These are phyloP conservation scores for Pseudocercospora fijiensis DNA, from an alignment of 2,329 filamentous ascomycete species.

Conservation along the genomic window DNA sequence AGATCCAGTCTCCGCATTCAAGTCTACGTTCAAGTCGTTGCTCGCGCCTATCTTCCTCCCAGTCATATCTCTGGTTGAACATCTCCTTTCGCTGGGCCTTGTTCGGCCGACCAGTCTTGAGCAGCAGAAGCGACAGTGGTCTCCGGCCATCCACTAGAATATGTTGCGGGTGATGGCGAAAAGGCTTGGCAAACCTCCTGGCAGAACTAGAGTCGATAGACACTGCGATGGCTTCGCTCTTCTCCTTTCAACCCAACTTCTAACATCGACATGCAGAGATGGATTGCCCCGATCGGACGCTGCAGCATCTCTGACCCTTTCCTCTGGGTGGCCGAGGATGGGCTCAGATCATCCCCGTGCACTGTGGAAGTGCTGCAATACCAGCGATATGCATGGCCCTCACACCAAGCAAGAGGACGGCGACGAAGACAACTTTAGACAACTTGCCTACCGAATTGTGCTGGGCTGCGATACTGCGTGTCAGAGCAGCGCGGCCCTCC, in stretches of 20 bases:
- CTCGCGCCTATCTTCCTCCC: slow-evolving; percentile 12
- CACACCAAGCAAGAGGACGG: not conserved
- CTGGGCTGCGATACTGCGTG: not conserved
- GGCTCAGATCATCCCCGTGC: slow-evolving; percentile 1
- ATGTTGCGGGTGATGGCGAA: not conserved
- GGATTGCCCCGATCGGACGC: slow-evolving; percentile 5
- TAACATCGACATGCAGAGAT: not conserved
- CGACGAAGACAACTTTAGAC: no score
- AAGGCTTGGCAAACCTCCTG: not conserved
- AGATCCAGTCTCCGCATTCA: slow-evolving; percentile 11
- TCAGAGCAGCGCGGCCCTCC: no score
- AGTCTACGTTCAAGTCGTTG: slow-evolving; percentile 1
- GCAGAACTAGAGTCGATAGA: no score
- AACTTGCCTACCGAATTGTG: not conserved
- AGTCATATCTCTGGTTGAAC: slow-evolving; percentile 4
- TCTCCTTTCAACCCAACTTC: not conserved
- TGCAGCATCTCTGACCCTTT: not conserved
- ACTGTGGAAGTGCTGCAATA: slow-evolving; percentile 6
- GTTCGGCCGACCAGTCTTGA: slow-evolving; percentile 15
- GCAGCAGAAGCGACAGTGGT: no score
- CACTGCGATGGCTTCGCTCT: not conserved
- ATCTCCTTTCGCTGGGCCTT: slow-evolving; percentile 15
- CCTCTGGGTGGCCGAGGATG: not conserved
- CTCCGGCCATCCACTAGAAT: no score
- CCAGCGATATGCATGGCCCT: not conserved